Evolutionary conservation across 495 filamentous ascomycete species (phyloP).

Genomic region (Neurospora sp.): DNA sequence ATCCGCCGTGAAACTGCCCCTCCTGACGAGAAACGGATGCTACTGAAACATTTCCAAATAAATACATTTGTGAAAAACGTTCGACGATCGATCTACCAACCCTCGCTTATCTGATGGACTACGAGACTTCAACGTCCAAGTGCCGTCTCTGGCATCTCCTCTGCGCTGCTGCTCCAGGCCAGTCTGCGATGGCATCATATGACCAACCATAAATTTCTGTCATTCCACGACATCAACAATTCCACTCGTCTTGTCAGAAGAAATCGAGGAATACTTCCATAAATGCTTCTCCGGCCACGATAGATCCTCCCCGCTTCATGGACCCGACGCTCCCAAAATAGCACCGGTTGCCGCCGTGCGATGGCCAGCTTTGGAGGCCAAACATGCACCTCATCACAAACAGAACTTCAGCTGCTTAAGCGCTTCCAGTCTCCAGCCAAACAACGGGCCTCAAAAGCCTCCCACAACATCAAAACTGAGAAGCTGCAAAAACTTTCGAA

Average conservation of each 20-base stretch:
- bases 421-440: slow-evolving; percentile 8
- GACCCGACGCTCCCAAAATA: slow-evolving; percentile 5
- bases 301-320: background rate
- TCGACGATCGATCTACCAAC: background rate
- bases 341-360: slow-evolving; percentile 2
- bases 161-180: background rate
- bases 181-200: slow-evolving; percentile 6
- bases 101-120: background rate
- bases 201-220: background rate
- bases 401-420: slow-evolving; percentile 2
- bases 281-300: background rate
- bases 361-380: slow-evolving; percentile 11
- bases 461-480: background rate
- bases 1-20: background rate
- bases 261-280: background rate
- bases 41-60: background rate
- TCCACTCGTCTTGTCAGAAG: background rate
- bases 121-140: background rate
- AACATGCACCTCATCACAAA: slow-evolving; percentile 1
- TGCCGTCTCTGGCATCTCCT: background rate
- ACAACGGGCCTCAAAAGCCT: slow-evolving; percentile 17
- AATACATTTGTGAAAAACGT: background rate
- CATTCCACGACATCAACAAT: background rate
- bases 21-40: background rate
- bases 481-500: background rate